phyloP scores from a whole-genome alignment of 441 rosid genomes.

The Rhodomyrtus psidioides region DNA sequence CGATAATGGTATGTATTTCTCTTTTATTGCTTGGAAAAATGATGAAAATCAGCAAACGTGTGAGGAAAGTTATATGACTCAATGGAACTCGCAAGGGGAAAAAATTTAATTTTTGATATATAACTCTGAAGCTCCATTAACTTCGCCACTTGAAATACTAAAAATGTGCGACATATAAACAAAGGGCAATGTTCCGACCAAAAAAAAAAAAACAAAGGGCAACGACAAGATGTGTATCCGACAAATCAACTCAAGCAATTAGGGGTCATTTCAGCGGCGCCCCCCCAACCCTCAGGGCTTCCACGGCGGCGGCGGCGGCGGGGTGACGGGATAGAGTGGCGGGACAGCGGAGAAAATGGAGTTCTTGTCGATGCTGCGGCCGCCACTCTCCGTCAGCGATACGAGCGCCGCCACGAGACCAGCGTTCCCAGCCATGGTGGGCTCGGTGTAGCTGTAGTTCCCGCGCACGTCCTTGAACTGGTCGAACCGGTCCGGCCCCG shows the following conservation, averaged over 20 bases:
- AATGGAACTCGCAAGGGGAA: not conserved
- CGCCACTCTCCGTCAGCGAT: conserved; percentile 52
- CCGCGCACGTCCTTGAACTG: conserved; percentile 43
- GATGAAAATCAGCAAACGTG: not conserved
- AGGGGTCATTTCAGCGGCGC: not conserved
- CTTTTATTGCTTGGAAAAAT: not conserved
- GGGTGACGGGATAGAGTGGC: conserved; percentile 51
- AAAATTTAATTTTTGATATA: not conserved
- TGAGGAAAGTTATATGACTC: not conserved
- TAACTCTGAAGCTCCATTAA: not conserved
- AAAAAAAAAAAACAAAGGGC: not conserved
- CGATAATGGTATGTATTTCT: not conserved
- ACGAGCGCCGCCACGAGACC: conserved; percentile 73
- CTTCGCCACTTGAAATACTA: not conserved
- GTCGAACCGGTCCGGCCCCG: conserved; percentile 66
- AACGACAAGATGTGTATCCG: not conserved
- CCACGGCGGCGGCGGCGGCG: conserved; percentile 83
- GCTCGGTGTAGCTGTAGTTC: conserved; percentile 57
- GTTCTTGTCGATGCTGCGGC: conserved; percentile 46
- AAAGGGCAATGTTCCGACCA: too few species aligned
- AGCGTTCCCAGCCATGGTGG: conserved; percentile 72
- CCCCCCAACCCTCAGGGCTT: conserved; percentile 35
- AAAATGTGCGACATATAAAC: not conserved
- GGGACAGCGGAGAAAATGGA: conserved; percentile 57
- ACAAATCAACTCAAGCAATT: not conserved